Evolutionary conservation across 805 yeast species (phyloP), one percentile per base, ranked within the genome.

Genomic region (Helenozyma rhizophorensis): DNA sequence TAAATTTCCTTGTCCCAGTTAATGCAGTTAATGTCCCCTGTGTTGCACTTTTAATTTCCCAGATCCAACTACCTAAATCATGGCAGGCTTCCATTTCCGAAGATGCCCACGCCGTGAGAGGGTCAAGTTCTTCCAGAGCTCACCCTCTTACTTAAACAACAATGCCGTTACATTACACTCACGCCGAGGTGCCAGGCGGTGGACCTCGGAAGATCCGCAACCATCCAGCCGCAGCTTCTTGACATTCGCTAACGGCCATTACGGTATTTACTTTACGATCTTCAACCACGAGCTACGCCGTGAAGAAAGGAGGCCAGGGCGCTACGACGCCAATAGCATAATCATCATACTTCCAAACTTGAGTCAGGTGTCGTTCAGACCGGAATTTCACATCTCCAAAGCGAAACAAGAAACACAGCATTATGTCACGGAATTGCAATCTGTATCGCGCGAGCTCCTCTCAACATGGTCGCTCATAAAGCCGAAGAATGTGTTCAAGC

Each of bases 221-320:
- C 54, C 57, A 6, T 51, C 58, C 3, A 46, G 30, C 16, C 39
- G 37, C n/a, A 39, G 45, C 14, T 43, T 42, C 29, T 48, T 63
- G 32, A 44, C 54, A 11, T 60, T 65, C 12, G 56, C 51, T 32
- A 38, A 43, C 14, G 72, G 72, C n/a, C 72, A 66, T 36, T 66
- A 64, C 40, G 72, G 71, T 1, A 45, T 66, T 14, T 66, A 66
- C 40, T 66, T 55, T 36, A 53, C 68, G 6, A 56, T 66, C 30
- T 62, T 57, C 45, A 60, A 58, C 39, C 60, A 56, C 25, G 71
- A 66, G 28, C 40, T 46, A 6, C 33, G 55, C 46, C 23, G 56
- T 41, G 30, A 42, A 31, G 42, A 47, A 28, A 39, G 34, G 16
- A 31, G 33, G 23, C 33, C 25, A 10, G 25, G 28, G 14, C 26